A percentile compares a stretch with the other conserved stretches of the same genome.
Conservation (phyloP, 257 asterid genomes). For the Fraxinus pennsylvanica region DNA sequence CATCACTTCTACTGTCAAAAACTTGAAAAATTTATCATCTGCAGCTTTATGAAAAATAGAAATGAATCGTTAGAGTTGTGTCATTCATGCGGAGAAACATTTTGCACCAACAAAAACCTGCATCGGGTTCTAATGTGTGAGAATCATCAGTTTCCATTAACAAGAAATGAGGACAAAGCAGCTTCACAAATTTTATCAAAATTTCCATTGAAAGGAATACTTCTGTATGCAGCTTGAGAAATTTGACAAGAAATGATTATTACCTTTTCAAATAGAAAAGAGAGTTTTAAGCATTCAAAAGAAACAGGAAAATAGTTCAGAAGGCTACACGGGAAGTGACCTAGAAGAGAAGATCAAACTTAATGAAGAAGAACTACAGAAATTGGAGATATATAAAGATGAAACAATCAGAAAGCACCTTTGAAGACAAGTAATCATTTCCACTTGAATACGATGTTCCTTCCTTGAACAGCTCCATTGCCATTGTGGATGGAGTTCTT, state of each 20-base stretch:
- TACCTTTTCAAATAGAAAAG: neutral
- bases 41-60: neutral
- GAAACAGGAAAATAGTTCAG: neutral
- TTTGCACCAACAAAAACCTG: neutral
- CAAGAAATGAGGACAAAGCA: neutral
- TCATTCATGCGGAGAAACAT: neutral
- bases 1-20: neutral
- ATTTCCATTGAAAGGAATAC: neutral
- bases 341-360: neutral
- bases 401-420: conserved; percentile 39
- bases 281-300: neutral
- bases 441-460: conserved; percentile 49
- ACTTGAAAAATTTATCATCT: neutral
- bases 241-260: neutral
- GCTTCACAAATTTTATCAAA: conserved; percentile 2
- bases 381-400: conserved; percentile 10
- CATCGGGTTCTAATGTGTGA: conserved; percentile 5
- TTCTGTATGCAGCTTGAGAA: neutral
- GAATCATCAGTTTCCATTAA: conserved; percentile 6
- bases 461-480: conserved; percentile 47
- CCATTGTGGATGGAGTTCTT: conserved; percentile 47
- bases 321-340: neutral
- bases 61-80: neutral
- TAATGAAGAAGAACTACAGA: neutral
- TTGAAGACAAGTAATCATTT: conserved; percentile 50